A percentile compares a stretch with the other conserved stretches of the same genome.
Evolutionary conservation across 768 basidiomycete species (phyloP).

Genomic region (Mycena leptocephala): DNA sequence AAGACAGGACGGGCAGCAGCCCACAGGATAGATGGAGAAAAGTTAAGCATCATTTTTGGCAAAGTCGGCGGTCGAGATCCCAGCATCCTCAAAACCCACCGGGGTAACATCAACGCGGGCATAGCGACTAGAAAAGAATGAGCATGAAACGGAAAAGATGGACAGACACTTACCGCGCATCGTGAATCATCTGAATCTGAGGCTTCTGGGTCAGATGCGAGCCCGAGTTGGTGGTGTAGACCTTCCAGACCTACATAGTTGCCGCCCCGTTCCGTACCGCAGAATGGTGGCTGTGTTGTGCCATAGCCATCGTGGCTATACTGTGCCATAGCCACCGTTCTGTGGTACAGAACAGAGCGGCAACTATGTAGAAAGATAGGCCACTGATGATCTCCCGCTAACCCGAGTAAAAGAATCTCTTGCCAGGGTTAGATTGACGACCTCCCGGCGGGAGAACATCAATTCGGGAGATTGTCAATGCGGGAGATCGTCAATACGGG

Average conservation of each 20-base stretch:
- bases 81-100: neutral
- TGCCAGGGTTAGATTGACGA: too few species aligned
- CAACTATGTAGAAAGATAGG: too few species aligned
- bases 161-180: neutral
- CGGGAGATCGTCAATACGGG: too few species aligned
- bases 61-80: neutral
- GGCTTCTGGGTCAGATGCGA: neutral
- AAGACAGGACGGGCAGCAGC: neutral
- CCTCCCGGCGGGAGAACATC: too few species aligned
- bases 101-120: neutral
- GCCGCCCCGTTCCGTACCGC: too few species aligned
- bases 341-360: too few species aligned
- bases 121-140: neutral
- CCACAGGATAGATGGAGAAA: neutral
- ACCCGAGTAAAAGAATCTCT: too few species aligned
- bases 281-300: too few species aligned
- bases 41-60: neutral
- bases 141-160: neutral
- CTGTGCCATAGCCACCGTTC: too few species aligned
- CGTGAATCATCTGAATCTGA: neutral
- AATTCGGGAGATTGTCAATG: too few species aligned
- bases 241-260: slow-evolving; percentile 10
- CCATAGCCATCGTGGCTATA: too few species aligned
- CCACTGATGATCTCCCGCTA: too few species aligned
- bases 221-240: neutral